Base-by-base conservation (phyloP, 169 alveolate genomes). In the Eimeria acervulina region DNA sequence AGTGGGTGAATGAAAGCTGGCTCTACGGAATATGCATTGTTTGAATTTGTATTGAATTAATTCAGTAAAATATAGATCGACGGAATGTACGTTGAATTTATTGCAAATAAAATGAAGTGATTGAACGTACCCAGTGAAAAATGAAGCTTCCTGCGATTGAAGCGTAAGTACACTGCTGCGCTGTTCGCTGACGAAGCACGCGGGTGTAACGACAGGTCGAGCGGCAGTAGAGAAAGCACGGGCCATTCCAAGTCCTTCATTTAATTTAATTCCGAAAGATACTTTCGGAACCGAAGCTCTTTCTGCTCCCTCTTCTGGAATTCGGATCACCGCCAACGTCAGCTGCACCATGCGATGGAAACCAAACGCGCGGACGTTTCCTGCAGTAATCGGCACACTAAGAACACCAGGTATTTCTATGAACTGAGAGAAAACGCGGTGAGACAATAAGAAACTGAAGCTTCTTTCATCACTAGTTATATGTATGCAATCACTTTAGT, bases 331-430 rank as follows among this genome's bases (percentile, higher is more conserved):
- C 28, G 85, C 85, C 12, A 74, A 15, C 0, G 85, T 74, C 52
- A 74, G 52, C 55, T 74, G 85, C 52, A 38, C 85, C 85, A 74
- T 74, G 1, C 85, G 85, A 38, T 74, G 47, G 31, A 74, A 74
- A 2, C 55, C 85, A 26, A 74, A 74, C 1, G 85, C 52, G 13
- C 85, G 85, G 55, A 74, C 85, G 40, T 74, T 74, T 7, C 85
- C 85, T 74, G n/a, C 31, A n/a, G 21, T 1, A 26, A 6, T 28
- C 19, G 26, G 4, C 72, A 68, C 31, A 68, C 0, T 28, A 68
- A 12, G 36, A 21, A 61, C 19, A 4, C 72, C n/a, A n/a, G n/a
- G n/a, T n/a, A n/a, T n/a, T n/a, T n/a, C n/a, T n/a, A n/a, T n/a
- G n/a, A n/a, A 47, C 55, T 7, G 12, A 12, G 12, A 47, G 55